Evolutionary conservation across 208 protist species (phyloP), one percentile per base, ranked within the genome.

Genomic region (Leishmania aethiopica): DNA sequence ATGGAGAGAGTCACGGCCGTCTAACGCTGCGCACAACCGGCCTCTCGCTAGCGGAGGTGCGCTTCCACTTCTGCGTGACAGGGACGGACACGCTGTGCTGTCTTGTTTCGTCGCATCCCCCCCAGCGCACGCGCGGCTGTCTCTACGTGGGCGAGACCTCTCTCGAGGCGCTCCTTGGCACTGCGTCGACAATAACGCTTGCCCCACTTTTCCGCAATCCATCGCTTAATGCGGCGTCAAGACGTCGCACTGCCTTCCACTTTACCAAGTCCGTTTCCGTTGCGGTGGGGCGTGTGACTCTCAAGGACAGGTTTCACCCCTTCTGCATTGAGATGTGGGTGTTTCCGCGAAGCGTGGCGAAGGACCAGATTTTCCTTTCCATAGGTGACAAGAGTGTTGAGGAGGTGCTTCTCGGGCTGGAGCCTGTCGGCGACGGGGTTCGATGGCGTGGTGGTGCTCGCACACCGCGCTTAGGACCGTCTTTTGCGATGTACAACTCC

Each of bases 251-350:
- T 55, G 81, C 90, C n/a, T 88, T 96, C n/a, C 89, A 95, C 74
- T 96, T 98, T 82, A 95, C 89, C 17, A 92, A 92, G 66, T 84
- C 81, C 37, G 80, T 91, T 55, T 77, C 85, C 11, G 77, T 97
- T 32, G 81, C 84, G 13, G 67, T 94, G 19, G 93, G 93, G 5
- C 85, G 90, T 17, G 88, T 96, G 17, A 94, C 90, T 11, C 79
- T 98, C 25, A 95, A 95, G 76, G 92, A 93, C n/a, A 78, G 80
- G 51, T 95, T 96, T 79, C 89, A 94, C 72, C 92, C 93, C 2
- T 98, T 98, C 79, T 96, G 92, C 70, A 83, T 98, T 49, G 93
- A 98, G 82, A 81, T 94, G 85, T 98, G 95, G 94, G 95, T 96
- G 47, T 96, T 91, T 80, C 93, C 93, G 47, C 91, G 92, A 32